These are phyloP conservation scores for Talaromyces amestolkiae DNA, from an alignment of 2,329 filamentous ascomycete genomes.

Conservation along the genomic window DNA sequence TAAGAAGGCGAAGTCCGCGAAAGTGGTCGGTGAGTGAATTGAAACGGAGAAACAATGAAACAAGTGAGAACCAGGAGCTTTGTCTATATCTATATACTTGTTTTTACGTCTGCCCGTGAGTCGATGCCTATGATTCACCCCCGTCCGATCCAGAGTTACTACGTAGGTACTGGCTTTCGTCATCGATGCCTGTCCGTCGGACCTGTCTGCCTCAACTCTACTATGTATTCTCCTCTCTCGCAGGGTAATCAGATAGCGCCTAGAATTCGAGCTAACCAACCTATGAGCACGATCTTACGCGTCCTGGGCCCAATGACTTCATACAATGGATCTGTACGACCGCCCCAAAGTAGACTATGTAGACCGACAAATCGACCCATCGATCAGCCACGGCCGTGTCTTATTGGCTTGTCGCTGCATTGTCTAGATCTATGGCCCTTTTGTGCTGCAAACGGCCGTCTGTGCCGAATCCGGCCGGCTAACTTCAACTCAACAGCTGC, in stretches of 20 bases:
- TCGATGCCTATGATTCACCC: background rate
- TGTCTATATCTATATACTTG: background rate
- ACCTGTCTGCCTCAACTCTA: background rate
- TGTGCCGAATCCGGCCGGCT: background rate
- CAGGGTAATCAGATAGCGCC: background rate
- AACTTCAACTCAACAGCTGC: no score
- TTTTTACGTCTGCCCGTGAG: background rate
- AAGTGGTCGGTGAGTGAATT: background rate
- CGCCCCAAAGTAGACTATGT: background rate
- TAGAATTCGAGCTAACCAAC: background rate
- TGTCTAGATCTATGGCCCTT: background rate
- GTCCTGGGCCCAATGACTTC: conserved; percentile 10
- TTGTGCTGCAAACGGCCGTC: background rate
- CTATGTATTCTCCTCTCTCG: no score
- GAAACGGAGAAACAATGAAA: background rate
- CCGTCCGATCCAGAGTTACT: background rate
- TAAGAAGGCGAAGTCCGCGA: background rate
- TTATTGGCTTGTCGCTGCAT: background rate
- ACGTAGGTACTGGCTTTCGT: background rate
- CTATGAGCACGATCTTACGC: conserved; percentile 11
- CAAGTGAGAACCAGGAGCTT: background rate
- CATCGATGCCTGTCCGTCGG: background rate
- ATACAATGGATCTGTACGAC: background rate
- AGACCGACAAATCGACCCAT: conserved; percentile 3
- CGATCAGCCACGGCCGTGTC: background rate